A percentile compares a stretch with the other conserved stretches of the same genome.
Conservation (phyloP, 2,329 filamentous ascomycete species). For the Colletotrichum eleusines region DNA sequence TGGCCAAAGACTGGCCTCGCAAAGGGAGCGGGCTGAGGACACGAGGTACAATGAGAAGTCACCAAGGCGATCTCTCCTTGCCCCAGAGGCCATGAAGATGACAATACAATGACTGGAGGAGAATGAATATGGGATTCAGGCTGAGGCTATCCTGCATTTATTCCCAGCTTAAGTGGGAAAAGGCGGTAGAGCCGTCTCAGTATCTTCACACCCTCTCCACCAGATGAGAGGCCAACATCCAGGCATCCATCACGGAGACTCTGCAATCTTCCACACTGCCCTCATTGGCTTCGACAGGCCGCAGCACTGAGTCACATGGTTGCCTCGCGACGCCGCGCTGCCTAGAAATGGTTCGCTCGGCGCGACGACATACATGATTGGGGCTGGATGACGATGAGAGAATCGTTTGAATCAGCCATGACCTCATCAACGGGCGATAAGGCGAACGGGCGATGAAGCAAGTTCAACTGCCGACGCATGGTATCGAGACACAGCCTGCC, state of each 20-base stretch:
- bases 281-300: background rate
- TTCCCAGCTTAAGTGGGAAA: slow-evolving; percentile 14
- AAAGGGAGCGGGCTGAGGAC: background rate
- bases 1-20: background rate
- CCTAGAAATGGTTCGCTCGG: background rate
- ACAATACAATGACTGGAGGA: background rate
- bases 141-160: background rate
- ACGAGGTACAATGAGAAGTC: background rate
- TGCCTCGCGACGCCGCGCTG: background rate
- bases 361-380: background rate
- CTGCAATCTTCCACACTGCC: background rate
- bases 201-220: slow-evolving; percentile 1
- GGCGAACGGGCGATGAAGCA: background rate
- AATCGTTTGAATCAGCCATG: background rate
- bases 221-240: background rate
- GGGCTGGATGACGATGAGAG: background rate
- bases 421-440: background rate
- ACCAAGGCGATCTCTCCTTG: background rate
- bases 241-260: background rate
- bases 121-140: background rate
- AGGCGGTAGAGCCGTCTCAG: no score
- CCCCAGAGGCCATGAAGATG: background rate
- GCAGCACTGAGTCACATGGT: background rate
- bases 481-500: no score
- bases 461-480: background rate